phyloP scores from a whole-genome alignment of 371 early-diverging fungal genomes.

The Rhizopus delemar region DNA sequence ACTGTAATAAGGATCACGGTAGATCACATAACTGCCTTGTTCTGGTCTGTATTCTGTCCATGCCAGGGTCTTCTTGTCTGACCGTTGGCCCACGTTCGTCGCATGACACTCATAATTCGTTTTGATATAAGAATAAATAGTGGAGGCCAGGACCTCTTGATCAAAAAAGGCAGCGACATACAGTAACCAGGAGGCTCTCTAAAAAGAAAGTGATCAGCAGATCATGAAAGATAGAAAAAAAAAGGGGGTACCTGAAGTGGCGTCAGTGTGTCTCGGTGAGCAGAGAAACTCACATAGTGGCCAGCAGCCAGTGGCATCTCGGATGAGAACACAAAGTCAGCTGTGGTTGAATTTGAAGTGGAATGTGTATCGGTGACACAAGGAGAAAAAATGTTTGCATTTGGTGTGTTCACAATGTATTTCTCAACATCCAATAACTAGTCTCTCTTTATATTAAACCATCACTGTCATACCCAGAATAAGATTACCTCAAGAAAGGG shows the following conservation, averaged over 20 bases:
- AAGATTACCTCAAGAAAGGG: constrained; percentile 29
- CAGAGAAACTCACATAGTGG: constrained; percentile 17
- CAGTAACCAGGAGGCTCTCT: constrained; percentile 32
- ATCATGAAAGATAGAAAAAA: too few species aligned
- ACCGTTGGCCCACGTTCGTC: constrained; percentile 13
- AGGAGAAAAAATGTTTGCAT: constrained; percentile 6
- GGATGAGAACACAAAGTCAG: constrained; percentile 14
- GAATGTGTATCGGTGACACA: constrained; percentile 4
- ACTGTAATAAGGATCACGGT: constrained; percentile 13
- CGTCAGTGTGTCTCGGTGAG: constrained; percentile 12
- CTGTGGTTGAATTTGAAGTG: background rate
- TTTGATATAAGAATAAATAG: constrained; percentile 13
- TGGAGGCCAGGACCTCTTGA: constrained; percentile 8
- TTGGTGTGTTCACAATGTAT: too few species aligned
- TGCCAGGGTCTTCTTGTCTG: constrained; percentile 9
- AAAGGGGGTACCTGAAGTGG: constrained; percentile 29
- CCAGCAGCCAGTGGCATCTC: background rate
- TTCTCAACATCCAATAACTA: too few species aligned
- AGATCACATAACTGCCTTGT: constrained; percentile 2
- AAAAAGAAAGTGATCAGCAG: background rate
- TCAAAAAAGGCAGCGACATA: constrained; percentile 31
- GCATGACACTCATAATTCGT: constrained; percentile 26
- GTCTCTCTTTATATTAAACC: too few species aligned
- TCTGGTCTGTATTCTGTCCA: constrained; percentile 18
- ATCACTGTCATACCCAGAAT: background rate